phyloP scores from a whole-genome alignment of 2,329 filamentous ascomycete species.

The Ophiostoma tasmaniense region DNA sequence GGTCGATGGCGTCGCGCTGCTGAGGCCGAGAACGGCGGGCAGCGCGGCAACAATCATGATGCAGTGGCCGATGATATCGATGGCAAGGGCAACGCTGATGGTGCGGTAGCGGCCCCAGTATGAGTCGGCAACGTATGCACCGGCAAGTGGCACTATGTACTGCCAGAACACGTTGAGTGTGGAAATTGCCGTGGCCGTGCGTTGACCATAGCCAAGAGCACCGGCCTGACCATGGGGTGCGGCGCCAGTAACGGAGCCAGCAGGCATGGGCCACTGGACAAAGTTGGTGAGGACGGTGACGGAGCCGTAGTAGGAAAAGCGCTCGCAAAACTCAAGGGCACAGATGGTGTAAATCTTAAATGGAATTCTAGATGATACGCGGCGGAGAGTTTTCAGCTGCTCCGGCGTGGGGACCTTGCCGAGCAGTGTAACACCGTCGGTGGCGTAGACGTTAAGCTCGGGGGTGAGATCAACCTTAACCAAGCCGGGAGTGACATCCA shows the following conservation, averaged over 20 bases:
- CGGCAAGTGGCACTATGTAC: constrained; percentile 50
- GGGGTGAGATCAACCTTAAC: neutral
- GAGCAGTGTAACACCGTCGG: neutral
- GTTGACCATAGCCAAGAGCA: constrained; percentile 43
- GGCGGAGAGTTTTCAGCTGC: constrained; percentile 30
- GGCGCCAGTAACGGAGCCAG: constrained; percentile 47
- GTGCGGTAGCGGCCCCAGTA: constrained; percentile 61
- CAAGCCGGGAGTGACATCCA: neutral
- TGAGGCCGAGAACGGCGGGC: neutral
- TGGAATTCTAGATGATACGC: constrained; percentile 42
- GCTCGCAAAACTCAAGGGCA: constrained; percentile 62
- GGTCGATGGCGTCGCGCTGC: neutral
- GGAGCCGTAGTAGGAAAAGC: constrained; percentile 65
- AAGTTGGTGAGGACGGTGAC: constrained; percentile 55
- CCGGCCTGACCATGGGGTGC: constrained; percentile 35
- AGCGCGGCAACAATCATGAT: constrained; percentile 6
- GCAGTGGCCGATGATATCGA: constrained; percentile 43
- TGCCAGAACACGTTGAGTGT: constrained; percentile 48
- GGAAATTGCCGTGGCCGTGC: constrained; percentile 25
- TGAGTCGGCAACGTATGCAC: constrained; percentile 43
- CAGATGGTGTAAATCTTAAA: constrained; percentile 54
- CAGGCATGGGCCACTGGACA: constrained; percentile 49
- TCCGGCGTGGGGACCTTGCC: neutral
- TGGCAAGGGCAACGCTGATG: constrained; percentile 52
- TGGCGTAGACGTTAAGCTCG: neutral